Evolutionary conservation across 345 rosid species (phyloP), one percentile per base, ranked within the genome.

Genomic region (Citrus hindsii): DNA sequence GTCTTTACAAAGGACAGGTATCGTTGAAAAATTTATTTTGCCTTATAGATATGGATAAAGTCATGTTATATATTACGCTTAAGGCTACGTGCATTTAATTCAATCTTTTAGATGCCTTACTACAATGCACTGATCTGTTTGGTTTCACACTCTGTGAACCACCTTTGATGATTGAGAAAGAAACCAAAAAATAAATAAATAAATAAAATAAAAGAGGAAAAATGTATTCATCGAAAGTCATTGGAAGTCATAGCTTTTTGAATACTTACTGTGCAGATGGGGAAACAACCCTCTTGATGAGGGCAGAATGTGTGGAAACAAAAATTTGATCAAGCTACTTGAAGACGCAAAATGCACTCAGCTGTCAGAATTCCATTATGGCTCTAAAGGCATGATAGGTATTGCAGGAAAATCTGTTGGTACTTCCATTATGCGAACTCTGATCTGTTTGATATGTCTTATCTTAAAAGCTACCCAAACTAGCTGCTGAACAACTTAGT

Each of bases 251-350:
- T 42, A 7, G 51, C 67, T 62, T 30, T 61, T 60, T 56, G 24
- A 32, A 48, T 64, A 42, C 65, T 64, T 73, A 63, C 25, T 81
- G 28, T 77, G 67, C 78, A 96, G 99, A 85, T 92, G 97, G 97
- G 99, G 98, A 64, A 92, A 88, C 73, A 90, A 92, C 40, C 98
- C 98, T 4, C 76, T 94, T 77, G 95, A 88, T 58, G 99, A 93
- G 85, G 89, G 87, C 2, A 83, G 86, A 74, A 83, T 81, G 78
- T 88, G 90, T 24, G 98, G 98, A 76, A 94, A 93, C 89, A 94
- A 91, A 84, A 93, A 90, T 32, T 82, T 97, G 86, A 91, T 94
- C 79, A 88, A 81, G 83, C 83, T 97, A 79, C 88, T 97, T 37
- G 96, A 94, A 87, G 88, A 87, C 59, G 89, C 92, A 28, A 91